Conservation (phyloP, 2,329 filamentous ascomycete species). For the Trichoderma polysporum region DNA sequence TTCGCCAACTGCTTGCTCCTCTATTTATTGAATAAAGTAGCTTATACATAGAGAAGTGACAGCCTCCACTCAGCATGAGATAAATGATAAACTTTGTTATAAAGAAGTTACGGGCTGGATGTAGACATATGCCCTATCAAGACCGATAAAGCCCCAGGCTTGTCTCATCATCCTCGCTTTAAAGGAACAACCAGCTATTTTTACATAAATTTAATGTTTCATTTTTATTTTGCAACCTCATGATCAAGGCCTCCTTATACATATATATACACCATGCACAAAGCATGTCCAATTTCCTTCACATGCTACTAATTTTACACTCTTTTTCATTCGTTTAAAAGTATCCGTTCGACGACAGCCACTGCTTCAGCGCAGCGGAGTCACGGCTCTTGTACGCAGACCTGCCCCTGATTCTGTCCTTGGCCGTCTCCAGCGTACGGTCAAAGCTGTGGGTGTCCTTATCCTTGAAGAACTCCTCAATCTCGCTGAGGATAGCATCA, state of each 20-base stretch:
- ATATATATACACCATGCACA: neutral
- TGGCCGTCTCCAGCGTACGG: constrained; percentile 78
- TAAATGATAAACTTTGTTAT: too few species aligned
- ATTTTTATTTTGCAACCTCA: too few species aligned
- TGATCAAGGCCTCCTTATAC: neutral
- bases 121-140: too few species aligned
- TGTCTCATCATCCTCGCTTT: too few species aligned
- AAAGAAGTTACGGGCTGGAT: too few species aligned
- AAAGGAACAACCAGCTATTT: too few species aligned
- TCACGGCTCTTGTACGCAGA: constrained; percentile 82
- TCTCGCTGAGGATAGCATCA: constrained; percentile 67
- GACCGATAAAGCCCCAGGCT: too few species aligned
- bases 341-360: constrained; percentile 62
- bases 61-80: too few species aligned
- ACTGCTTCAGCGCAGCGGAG: constrained; percentile 69
- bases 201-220: neutral
- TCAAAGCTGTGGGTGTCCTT: constrained; percentile 88
- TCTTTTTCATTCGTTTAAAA: constrained; percentile 30
- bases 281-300: neutral
- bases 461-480: constrained; percentile 77
- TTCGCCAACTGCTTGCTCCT: too few species aligned
- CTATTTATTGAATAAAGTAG: too few species aligned
- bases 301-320: neutral
- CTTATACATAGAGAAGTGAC: too few species aligned
- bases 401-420: constrained; percentile 80